A percentile compares a stretch with the other conserved stretches of the same genome.
Evolutionary conservation across 345 rosid genomes (phyloP).

Genomic region (Citropsis articulata): DNA sequence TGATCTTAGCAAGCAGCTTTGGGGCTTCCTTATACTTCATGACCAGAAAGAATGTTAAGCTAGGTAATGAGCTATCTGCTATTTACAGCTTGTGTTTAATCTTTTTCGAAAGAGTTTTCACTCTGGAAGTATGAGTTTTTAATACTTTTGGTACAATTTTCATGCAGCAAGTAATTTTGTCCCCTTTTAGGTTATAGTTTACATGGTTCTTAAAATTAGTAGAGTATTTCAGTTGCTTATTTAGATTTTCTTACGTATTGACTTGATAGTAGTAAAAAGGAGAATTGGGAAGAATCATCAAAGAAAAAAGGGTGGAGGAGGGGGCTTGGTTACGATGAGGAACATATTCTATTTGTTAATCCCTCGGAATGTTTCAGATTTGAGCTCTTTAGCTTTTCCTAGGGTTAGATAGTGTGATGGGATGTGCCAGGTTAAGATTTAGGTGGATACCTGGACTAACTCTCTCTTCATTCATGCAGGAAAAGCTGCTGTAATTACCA

Average conservation of each 20-base stretch:
- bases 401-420: neutral
- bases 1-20: slow-evolving; percentile 73
- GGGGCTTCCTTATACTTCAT: slow-evolving; percentile 94
- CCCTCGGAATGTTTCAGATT: neutral
- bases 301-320: neutral
- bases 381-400: neutral
- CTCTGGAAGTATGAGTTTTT: neutral
- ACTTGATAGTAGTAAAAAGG: neutral
- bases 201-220: neutral
- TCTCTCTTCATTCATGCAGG: slow-evolving; percentile 40
- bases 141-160: neutral
- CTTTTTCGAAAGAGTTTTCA: neutral
- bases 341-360: neutral
- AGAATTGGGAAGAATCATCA: neutral
- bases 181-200: neutral
- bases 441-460: neutral
- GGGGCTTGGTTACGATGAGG: neutral
- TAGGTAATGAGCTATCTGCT: slow-evolving; percentile 50
- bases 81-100: neutral
- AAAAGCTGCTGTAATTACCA: slow-evolving; percentile 76
- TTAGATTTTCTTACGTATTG: neutral
- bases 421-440: neutral
- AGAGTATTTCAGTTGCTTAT: neutral
- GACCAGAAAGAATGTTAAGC: slow-evolving; percentile 74
- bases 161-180: neutral